phyloP scores from a whole-genome alignment of 805 yeast genomes.

The Millerago galiae region DNA sequence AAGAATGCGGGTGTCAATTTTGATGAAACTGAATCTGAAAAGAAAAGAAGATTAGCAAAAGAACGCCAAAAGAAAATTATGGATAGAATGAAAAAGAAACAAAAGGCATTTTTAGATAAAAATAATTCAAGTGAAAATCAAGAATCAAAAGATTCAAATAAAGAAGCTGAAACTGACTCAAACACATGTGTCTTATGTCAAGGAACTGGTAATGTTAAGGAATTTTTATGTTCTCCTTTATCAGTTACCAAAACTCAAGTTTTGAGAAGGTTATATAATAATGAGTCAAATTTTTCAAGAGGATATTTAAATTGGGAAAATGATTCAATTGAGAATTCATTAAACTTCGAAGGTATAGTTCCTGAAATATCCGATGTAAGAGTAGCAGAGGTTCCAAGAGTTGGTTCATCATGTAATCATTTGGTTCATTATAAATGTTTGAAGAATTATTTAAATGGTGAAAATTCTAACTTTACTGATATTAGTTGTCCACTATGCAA shows the following conservation, averaged over 20 bases:
- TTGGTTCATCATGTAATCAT: constrained; percentile 76
- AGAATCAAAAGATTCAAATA: constrained; percentile 33
- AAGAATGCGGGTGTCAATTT: constrained; percentile 30
- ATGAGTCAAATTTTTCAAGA: constrained; percentile 3
- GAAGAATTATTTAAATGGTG: constrained; percentile 55
- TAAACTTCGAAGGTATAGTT: constrained; percentile 25
- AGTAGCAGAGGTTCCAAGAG: too few species aligned
- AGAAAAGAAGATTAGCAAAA: constrained; percentile 50
- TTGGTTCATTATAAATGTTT: constrained; percentile 85
- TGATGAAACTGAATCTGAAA: constrained; percentile 50
- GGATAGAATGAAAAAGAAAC: constrained; percentile 65
- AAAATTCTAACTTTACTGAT: constrained; percentile 51
- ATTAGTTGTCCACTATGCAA: constrained; percentile 94
- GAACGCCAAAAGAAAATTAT: constrained; percentile 56
- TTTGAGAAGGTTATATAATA: constrained; percentile 17
- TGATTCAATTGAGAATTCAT: constrained; percentile 13
- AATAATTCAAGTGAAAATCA: constrained; percentile 28
- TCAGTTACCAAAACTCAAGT: constrained; percentile 33
- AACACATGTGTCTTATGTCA: constrained; percentile 56
- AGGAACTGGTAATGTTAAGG: constrained; percentile 37
- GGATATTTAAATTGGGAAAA: constrained; percentile 19
- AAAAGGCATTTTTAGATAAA: constrained; percentile 61
- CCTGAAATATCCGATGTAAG: too few species aligned
- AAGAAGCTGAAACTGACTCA: constrained; percentile 16
- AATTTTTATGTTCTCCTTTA: constrained; percentile 55